These are phyloP conservation scores for Ballota nigra DNA, from an alignment of 257 asterid genomes.

Conservation along the genomic window DNA sequence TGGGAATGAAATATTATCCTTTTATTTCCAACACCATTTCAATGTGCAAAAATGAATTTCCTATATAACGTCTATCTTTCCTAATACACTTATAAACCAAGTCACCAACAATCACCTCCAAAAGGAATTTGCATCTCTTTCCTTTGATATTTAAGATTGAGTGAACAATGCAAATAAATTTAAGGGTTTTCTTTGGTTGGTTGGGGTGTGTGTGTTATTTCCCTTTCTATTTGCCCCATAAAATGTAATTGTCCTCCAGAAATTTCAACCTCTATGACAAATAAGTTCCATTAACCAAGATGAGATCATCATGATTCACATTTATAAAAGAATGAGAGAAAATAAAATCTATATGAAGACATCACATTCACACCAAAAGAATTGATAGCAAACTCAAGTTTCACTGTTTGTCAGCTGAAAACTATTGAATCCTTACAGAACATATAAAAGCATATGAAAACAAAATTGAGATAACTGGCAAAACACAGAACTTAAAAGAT, in stretches of 20 bases:
- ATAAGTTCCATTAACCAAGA: background rate
- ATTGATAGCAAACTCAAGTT: background rate
- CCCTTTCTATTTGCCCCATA: background rate
- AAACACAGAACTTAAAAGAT: background rate
- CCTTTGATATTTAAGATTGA: background rate
- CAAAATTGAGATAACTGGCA: background rate
- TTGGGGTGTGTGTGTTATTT: background rate
- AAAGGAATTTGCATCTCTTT: background rate
- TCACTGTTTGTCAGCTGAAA: constrained; percentile 10
- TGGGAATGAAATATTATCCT: background rate
- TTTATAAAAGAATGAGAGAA: background rate
- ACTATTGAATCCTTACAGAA: background rate
- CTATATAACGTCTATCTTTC: background rate
- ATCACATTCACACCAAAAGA: background rate
- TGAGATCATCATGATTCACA: background rate
- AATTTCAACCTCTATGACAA: background rate
- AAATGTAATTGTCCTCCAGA: background rate
- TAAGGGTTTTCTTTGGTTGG: background rate
- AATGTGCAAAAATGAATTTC: background rate
- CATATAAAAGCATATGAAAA: background rate
- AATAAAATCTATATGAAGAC: background rate
- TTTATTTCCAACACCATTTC: background rate
- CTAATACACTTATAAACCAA: background rate
- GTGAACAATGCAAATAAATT: background rate
- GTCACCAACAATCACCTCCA: background rate